Conservation (phyloP, 1,139 yeast genomes). For the Lodderomyces oxycetoniae region DNA sequence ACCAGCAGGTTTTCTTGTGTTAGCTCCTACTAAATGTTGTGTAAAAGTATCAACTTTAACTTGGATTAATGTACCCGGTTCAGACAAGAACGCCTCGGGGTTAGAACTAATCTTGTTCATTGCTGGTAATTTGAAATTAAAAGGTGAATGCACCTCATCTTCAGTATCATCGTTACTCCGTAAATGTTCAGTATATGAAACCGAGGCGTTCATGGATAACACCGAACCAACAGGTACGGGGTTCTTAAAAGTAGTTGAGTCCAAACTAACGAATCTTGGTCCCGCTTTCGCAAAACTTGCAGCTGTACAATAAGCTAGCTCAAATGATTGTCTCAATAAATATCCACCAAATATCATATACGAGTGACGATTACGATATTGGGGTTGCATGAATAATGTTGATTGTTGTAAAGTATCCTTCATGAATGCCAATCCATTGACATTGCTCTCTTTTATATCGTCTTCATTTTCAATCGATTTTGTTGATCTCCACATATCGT, state of each 20-base stretch:
- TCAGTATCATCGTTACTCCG: slow-evolving; percentile 42
- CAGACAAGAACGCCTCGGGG: slow-evolving; percentile 57
- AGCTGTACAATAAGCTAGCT: slow-evolving; percentile 86
- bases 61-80: slow-evolving; percentile 85
- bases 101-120: slow-evolving; percentile 52
- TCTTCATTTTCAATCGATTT: slow-evolving; percentile 30
- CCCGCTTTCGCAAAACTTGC: slow-evolving; percentile 81
- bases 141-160: slow-evolving; percentile 35
- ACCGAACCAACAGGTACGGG: slow-evolving; percentile 96
- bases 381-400: slow-evolving; percentile 91
- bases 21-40: slow-evolving; percentile 57
- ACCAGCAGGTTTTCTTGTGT: slow-evolving; percentile 55
- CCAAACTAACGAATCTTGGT: slow-evolving; percentile 85
- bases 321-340: slow-evolving; percentile 84
- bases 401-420: slow-evolving; percentile 65
- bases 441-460: slow-evolving; percentile 14
- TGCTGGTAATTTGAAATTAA: slow-evolving; percentile 50
- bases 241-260: slow-evolving; percentile 83
- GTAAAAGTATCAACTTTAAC: slow-evolving; percentile 83
- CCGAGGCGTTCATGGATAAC: slow-evolving; percentile 71
- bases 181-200: slow-evolving; percentile 77
- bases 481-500: slow-evolving; percentile 69
- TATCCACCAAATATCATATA: slow-evolving; percentile 95
- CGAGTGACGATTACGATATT: slow-evolving; percentile 88
- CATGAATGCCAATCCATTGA: slow-evolving; percentile 53